A percentile compares a stretch with the other conserved stretches of the same genome.
phyloP scores from a whole-genome alignment of 441 rosid species.

The Monsonia emarginata region DNA sequence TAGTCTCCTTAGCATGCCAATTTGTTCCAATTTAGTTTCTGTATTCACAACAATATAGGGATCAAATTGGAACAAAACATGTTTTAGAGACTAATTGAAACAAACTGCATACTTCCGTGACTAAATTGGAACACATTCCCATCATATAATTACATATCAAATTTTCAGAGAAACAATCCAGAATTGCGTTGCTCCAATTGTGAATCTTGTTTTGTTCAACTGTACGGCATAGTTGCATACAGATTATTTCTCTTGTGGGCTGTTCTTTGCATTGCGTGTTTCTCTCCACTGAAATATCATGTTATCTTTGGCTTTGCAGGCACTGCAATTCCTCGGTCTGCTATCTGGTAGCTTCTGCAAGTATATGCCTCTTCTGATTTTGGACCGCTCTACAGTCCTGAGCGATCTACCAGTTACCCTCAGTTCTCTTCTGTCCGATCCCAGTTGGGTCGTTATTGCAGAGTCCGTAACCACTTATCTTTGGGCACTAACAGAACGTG shows the following conservation, averaged over 20 bases:
- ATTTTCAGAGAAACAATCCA: not conserved
- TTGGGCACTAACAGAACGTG: conserved; percentile 50
- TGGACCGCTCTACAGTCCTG: conserved; percentile 44
- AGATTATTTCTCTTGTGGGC: not conserved
- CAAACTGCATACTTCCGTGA: no score
- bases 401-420: conserved; percentile 69
- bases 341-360: conserved; percentile 73
- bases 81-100: no score
- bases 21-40: no score
- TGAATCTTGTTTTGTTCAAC: not conserved
- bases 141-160: no score
- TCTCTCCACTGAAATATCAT: not conserved
- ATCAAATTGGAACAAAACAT: no score
- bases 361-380: conserved; percentile 73
- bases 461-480: conserved; percentile 44
- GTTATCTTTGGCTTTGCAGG: conserved; percentile 37
- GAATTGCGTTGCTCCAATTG: not conserved
- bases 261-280: not conserved
- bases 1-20: no score
- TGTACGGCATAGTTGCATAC: not conserved
- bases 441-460: conserved; percentile 45
- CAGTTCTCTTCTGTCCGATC: conserved; percentile 47
- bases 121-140: no score
- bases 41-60: no score
- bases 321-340: conserved; percentile 58